Evolutionary conservation across 306 rosid genomes (phyloP).

Genomic region (Prunus salicina): DNA sequence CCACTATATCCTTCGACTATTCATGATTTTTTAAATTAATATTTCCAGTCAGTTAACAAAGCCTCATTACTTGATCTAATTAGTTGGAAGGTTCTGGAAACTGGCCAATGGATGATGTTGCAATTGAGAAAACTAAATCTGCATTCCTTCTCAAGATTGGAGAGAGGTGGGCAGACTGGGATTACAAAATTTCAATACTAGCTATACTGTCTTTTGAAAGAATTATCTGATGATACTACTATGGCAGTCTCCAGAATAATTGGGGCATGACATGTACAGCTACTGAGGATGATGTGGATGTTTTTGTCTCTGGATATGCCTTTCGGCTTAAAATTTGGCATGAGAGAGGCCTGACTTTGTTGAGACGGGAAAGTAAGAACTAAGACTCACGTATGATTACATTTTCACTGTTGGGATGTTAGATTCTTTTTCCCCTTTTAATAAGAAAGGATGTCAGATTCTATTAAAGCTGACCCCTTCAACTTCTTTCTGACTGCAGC

Average conservation of each 20-base stretch:
- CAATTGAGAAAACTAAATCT: constrained; percentile 83
- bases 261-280: constrained; percentile 80
- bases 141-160: constrained; percentile 90
- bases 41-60: constrained; percentile 22
- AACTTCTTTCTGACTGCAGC: constrained; percentile 43
- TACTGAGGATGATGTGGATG: constrained; percentile 72
- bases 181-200: constrained; percentile 9
- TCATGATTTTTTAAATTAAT: not conserved
- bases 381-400: constrained; percentile 7
- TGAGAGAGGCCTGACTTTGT: constrained; percentile 84
- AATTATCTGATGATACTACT: constrained; percentile 29
- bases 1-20: constrained; percentile 9
- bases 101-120: constrained; percentile 95
- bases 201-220: constrained; percentile 15
- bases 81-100: constrained; percentile 98
- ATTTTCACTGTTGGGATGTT: not conserved
- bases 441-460: constrained; percentile 1
- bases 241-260: constrained; percentile 72
- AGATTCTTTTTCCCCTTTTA: not conserved
- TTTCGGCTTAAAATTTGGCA: constrained; percentile 91
- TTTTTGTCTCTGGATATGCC: constrained; percentile 79
- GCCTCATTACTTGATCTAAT: constrained; percentile 20
- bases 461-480: constrained; percentile 21
- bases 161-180: constrained; percentile 55
- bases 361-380: constrained; percentile 58